These are phyloP conservation scores for Phytophthora constricta DNA, from an alignment of 352 stramenopile species.

Conservation along the genomic window DNA sequence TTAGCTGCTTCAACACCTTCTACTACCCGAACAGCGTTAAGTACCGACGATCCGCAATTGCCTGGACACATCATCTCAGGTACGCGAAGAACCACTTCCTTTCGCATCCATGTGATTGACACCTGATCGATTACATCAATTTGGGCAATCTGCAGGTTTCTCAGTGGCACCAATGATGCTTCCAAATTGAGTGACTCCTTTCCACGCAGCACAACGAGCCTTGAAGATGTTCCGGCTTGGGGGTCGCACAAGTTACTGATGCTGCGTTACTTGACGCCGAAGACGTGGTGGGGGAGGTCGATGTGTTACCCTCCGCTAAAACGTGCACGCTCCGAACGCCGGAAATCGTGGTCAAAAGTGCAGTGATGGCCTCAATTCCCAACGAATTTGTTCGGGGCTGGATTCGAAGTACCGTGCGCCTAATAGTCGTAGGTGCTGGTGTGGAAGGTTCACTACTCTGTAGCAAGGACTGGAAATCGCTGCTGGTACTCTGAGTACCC, in stretches of 20 bases:
- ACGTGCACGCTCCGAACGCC: constrained; percentile 65
- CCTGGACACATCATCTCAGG: constrained; percentile 84
- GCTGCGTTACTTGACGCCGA: neutral
- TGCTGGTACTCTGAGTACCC: neutral
- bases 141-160: constrained; percentile 34
- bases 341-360: constrained; percentile 43
- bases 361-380: constrained; percentile 40
- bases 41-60: constrained; percentile 78
- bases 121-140: constrained; percentile 48
- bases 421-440: constrained; percentile 17
- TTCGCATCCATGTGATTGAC: constrained; percentile 50
- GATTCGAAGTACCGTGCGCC: constrained; percentile 44
- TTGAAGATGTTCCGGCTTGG: constrained; percentile 19
- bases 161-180: constrained; percentile 29
- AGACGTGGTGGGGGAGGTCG: neutral
- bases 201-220: constrained; percentile 42
- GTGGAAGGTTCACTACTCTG: constrained; percentile 9
- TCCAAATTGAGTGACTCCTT: constrained; percentile 36
- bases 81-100: constrained; percentile 72
- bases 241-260: too few species aligned
- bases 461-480: constrained; percentile 10
- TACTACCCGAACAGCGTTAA: constrained; percentile 60
- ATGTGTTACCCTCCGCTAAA: constrained; percentile 12
- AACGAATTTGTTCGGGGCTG: constrained; percentile 29
- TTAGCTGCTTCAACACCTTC: constrained; percentile 54